phyloP scores from a whole-genome alignment of 805 yeast genomes.

The Sugiyamaella mastotermitis region DNA sequence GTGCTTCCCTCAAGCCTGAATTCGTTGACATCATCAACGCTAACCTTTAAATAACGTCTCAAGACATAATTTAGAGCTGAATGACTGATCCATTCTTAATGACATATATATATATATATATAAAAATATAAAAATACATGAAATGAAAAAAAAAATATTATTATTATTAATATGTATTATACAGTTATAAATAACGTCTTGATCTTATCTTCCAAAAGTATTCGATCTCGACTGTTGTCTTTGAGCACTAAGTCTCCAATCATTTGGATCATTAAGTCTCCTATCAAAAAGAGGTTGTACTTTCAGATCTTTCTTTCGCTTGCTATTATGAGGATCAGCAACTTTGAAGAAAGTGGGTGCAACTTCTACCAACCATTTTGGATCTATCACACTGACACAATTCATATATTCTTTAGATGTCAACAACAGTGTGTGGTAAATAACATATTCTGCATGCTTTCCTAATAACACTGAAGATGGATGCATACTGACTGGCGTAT shows the following conservation, averaged over 20 bases:
- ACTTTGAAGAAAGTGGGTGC: slow-evolving; percentile 74
- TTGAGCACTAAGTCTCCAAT: slow-evolving; percentile 67
- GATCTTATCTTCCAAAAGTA: not conserved
- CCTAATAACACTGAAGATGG: slow-evolving; percentile 76
- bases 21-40: slow-evolving; percentile 93
- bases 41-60: slow-evolving; percentile 47
- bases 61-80: not conserved
- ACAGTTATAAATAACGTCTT: not conserved
- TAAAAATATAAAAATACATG: no score
- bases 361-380: slow-evolving; percentile 63
- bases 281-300: slow-evolving; percentile 69
- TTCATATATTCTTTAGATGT: slow-evolving; percentile 88
- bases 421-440: slow-evolving; percentile 77
- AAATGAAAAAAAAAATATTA: not conserved
- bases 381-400: slow-evolving; percentile 63
- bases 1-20: slow-evolving; percentile 98
- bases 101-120: no score
- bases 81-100: no score
- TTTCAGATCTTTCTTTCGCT: slow-evolving; percentile 51
- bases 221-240: slow-evolving; percentile 3
- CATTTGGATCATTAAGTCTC: slow-evolving; percentile 53
- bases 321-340: slow-evolving; percentile 47
- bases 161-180: not conserved
- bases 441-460: slow-evolving; percentile 68
- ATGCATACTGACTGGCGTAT: slow-evolving; percentile 60